These are phyloP conservation scores for Mallotus repandus DNA, from an alignment of 441 rosid genomes.

Conservation along the genomic window DNA sequence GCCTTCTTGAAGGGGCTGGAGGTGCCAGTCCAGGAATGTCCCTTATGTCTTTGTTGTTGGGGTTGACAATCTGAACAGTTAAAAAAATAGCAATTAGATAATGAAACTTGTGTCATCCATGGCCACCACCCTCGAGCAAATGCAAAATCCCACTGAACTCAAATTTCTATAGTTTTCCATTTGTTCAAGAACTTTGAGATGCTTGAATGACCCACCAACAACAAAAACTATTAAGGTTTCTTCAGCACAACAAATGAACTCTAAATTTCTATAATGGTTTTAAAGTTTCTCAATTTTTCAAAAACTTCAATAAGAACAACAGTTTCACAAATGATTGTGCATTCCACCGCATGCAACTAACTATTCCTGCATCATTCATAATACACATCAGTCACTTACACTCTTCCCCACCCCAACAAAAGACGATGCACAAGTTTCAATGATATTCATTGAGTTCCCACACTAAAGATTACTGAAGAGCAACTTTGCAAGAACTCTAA, in stretches of 20 bases:
- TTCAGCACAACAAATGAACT: neutral
- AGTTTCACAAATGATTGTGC: neutral
- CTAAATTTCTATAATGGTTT: neutral
- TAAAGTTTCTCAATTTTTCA: neutral
- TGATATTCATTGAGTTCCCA: neutral
- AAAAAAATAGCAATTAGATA: slow-evolving; percentile 11
- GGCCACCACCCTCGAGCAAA: neutral
- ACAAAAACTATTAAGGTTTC: neutral
- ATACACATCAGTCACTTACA: too few species aligned
- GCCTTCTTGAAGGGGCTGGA: slow-evolving; percentile 87
- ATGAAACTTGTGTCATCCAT: neutral
- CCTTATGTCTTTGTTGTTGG: slow-evolving; percentile 85
- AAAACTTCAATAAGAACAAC: too few species aligned
- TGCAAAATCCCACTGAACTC: neutral
- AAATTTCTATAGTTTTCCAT: neutral
- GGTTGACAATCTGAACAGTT: slow-evolving; percentile 71
- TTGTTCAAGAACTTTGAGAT: neutral
- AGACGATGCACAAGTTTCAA: neutral
- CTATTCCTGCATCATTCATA: neutral
- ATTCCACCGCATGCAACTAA: neutral
- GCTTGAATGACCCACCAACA: neutral
- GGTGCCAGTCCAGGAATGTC: slow-evolving; percentile 99
- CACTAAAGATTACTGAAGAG: neutral
- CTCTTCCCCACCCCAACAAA: too few species aligned
- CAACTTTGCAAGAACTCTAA: neutral